Percentiles rank a stretch among this genome's conserved stretches.
Conservation (phyloP, 257 asterid genomes). For the Ilex aquifolium region DNA sequence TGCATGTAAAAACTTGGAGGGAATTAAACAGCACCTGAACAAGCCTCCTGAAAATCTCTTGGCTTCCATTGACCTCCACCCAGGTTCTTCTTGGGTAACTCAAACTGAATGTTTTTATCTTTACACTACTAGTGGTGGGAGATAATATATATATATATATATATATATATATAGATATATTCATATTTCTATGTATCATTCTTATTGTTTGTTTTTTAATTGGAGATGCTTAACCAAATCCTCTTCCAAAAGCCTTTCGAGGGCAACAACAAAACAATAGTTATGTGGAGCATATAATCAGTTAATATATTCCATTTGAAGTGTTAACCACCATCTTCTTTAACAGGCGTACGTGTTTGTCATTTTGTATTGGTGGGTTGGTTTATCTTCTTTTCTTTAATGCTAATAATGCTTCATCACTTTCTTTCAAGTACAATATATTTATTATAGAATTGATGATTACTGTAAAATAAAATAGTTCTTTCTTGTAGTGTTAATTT, state of each 20-base stretch:
- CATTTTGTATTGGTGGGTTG: constrained; percentile 40
- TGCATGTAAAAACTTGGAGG: constrained; percentile 17
- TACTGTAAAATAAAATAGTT: too few species aligned
- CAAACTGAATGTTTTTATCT: constrained; percentile 24
- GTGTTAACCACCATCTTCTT: constrained; percentile 34
- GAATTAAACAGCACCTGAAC: constrained; percentile 1
- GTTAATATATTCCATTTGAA: constrained; percentile 15
- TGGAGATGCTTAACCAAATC: constrained; percentile 36
- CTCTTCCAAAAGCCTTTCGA: constrained; percentile 9
- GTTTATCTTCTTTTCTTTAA: constrained; percentile 22
- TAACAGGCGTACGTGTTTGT: constrained; percentile 33
- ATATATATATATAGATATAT: background rate
- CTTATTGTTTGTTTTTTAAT: constrained; percentile 10
- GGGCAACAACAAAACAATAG: constrained; percentile 15
- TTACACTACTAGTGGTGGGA: constrained; percentile 13
- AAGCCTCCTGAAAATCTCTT: constrained; percentile 2
- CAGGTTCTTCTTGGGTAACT: constrained; percentile 35
- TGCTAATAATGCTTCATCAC: constrained; percentile 40
- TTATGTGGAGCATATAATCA: constrained; percentile 30
- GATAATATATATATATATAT: background rate
- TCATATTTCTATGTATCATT: constrained; percentile 12
- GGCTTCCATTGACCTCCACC: constrained; percentile 7
- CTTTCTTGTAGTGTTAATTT: too few species aligned
- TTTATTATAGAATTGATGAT: background rate
- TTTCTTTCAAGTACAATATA: constrained; percentile 17